Percentiles rank a stretch among this genome's conserved stretches.
These are phyloP conservation scores for Pyrenophora teres DNA, from an alignment of 2,329 filamentous ascomycete species.

Conservation along the genomic window DNA sequence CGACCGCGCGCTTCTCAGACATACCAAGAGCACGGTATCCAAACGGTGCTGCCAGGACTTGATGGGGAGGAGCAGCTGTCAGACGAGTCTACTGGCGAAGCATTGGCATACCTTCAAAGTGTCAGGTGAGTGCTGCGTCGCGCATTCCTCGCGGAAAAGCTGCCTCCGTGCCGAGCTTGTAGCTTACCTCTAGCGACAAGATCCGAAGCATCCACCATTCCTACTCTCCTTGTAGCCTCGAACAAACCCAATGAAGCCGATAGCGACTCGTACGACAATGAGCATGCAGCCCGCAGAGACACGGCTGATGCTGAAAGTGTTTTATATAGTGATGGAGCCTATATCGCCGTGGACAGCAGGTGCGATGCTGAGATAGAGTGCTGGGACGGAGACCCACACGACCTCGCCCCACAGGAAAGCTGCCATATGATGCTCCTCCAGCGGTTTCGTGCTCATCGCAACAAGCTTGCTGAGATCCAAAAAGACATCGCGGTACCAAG, in stretches of 20 bases:
- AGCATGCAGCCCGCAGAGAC: slow-evolving; percentile 52
- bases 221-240: slow-evolving; percentile 67
- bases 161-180: not conserved
- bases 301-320: slow-evolving; percentile 58
- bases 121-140: slow-evolving; percentile 34
- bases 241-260: slow-evolving; percentile 21
- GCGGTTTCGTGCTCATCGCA: slow-evolving; percentile 69
- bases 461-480: slow-evolving; percentile 61
- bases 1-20: slow-evolving; percentile 11
- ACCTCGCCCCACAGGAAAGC: slow-evolving; percentile 58
- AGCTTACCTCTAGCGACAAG: slow-evolving; percentile 53
- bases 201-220: slow-evolving; percentile 74
- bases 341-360: slow-evolving; percentile 59
- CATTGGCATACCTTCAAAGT: slow-evolving; percentile 42
- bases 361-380: slow-evolving; percentile 17
- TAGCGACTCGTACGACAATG: slow-evolving; percentile 5
- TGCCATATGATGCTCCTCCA: slow-evolving; percentile 70
- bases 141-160: not conserved
- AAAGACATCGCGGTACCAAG: not conserved
- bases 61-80: slow-evolving; percentile 33
- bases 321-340: slow-evolving; percentile 79
- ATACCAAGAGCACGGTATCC: slow-evolving; percentile 32
- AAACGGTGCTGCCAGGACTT: slow-evolving; percentile 36
- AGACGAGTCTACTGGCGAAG: slow-evolving; percentile 36
- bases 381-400: slow-evolving; percentile 7